Percentiles rank a stretch among this genome's conserved stretches.
Evolutionary conservation across 257 asterid species (phyloP).

Genomic region (Nicotiana paniculata): DNA sequence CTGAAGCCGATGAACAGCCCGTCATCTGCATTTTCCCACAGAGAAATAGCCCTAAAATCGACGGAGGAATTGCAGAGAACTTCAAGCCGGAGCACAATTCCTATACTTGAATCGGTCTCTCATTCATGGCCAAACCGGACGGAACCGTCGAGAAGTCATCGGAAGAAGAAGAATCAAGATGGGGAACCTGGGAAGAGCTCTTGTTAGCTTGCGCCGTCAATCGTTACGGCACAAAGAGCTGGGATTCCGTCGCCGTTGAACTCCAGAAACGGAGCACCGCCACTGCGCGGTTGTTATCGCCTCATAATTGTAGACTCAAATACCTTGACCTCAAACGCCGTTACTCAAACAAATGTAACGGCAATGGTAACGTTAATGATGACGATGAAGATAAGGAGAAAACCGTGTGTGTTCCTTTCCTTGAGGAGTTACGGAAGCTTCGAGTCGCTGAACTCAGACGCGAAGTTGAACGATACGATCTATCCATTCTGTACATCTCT

Average conservation of each 20-base stretch:
- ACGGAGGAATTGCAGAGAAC: too few species aligned
- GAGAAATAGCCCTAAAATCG: too few species aligned
- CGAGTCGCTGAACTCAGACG: slow-evolving; percentile 74
- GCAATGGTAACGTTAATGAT: slow-evolving; percentile 14
- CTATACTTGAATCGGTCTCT: too few species aligned
- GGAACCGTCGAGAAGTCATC: slow-evolving; percentile 26
- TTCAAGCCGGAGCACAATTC: too few species aligned
- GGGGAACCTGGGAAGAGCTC: slow-evolving; percentile 85
- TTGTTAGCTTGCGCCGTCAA: slow-evolving; percentile 81
- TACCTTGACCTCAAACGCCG: slow-evolving; percentile 55
- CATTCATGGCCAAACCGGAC: slow-evolving; percentile 43
- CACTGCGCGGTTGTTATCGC: slow-evolving; percentile 32
- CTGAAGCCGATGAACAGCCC: too few species aligned
- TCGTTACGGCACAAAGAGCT: slow-evolving; percentile 62
- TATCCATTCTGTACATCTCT: slow-evolving; percentile 58
- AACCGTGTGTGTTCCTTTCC: slow-evolving; percentile 31
- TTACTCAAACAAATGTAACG: background rate
- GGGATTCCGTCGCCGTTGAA: slow-evolving; percentile 68
- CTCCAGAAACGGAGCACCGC: slow-evolving; percentile 47
- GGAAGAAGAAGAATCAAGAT: slow-evolving; percentile 15
- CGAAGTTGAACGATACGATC: slow-evolving; percentile 77
- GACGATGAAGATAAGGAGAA: slow-evolving; percentile 22
- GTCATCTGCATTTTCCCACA: too few species aligned
- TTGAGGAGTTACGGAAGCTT: slow-evolving; percentile 68
- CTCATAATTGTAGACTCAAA: slow-evolving; percentile 36